Evolutionary conservation across 73 alveolate species (phyloP), one percentile per base, ranked within the genome.

Genomic region (Paramecium tetraurelia): DNA sequence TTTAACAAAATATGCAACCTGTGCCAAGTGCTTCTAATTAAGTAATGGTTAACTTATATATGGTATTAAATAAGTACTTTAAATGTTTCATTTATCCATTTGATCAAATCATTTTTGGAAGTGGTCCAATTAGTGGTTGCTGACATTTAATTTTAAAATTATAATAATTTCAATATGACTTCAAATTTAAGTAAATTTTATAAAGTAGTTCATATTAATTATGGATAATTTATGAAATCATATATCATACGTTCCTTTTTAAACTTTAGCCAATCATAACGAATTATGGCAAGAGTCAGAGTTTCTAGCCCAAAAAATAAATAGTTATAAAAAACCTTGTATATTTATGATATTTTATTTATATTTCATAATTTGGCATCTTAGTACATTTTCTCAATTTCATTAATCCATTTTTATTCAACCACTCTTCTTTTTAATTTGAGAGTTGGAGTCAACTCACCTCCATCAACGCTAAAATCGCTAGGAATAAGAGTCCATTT

Each of bases 361-460:
- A 63, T 63, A n/a, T 27, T 27, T 77, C 94, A 93, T 75, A 93
- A 58, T 68, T 95, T 88, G 85, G 97, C 87, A 14, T 92, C 97
- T 14, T 21, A 59, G 84, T 95, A 97, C 92, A 97, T 77, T 40
- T 92, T 53, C 69, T 96, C 97, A 35, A 97, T 95, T 11, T 92
- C 76, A 50, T 87, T 96, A 12, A 38, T 38, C 83, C 95, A 95
- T 48, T 95, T 96, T 83, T 97, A 46, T 31, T 31, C 92, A 4
- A 95, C 97, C 5, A 93, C 86, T 59, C 93, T 95, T 92, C 99
- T 96, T 86, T 97, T 97, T 44, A 96, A 48, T 72, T 96, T 97
- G 77, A 97, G 85, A 10, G 99, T 95, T 14, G 98, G 99, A 3
- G 98, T 97, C 50, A 97, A 92, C 59, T 97, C 99, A 2, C 98